Evolutionary conservation across 2,329 filamentous ascomycete genomes (phyloP), one percentile per base, ranked within the genome.

Genomic region (Cordyceps javanica): DNA sequence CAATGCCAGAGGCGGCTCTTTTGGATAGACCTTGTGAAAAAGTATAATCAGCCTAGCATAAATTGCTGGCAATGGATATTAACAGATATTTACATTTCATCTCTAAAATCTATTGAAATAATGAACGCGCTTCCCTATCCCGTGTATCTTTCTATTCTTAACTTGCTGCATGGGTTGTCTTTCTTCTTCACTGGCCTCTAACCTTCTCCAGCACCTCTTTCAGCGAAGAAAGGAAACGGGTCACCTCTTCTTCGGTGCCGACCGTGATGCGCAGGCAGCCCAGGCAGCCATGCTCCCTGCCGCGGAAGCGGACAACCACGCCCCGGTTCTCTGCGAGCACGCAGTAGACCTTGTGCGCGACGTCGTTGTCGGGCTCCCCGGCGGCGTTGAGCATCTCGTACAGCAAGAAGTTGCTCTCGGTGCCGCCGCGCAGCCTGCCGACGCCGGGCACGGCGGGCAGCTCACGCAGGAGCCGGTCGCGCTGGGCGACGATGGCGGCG

Each of bases 231-330:
- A 99, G 69, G 68, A 97, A 90, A 59, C 86, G 81, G 26, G 86
- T 87, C 9, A 95, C 90, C 73, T 99, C 94, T 1, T 83, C 75
- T 70, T 95, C 89, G 0, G 93, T 97, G 16, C 94, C 94, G 13
- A 99, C 85, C 0, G 94, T 99, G 63, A 97, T 90, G 57, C 94
- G 83, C 70, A 99, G 73, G 67, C 93, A 97, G 0, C 93, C 94
- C 42, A 87, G 72, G 69, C 94, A 99, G 5, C 92, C 93, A 63
- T 89, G 79, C 77, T 99, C 94, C 75, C 92, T 95, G 49, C 94
- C 94, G 65, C 94, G 81, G 73, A 97, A 99, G 55, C 94, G 80
- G 4, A 97, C 93, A 7, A 99, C 92, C 0, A 99, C 93, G 1
- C 93, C 91, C 69, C 85, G 87, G 41, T 85, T 82, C 77, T 96